Conservation (phyloP, 1,284 basidiomycete species). For the Abortiporus biennis region DNA sequence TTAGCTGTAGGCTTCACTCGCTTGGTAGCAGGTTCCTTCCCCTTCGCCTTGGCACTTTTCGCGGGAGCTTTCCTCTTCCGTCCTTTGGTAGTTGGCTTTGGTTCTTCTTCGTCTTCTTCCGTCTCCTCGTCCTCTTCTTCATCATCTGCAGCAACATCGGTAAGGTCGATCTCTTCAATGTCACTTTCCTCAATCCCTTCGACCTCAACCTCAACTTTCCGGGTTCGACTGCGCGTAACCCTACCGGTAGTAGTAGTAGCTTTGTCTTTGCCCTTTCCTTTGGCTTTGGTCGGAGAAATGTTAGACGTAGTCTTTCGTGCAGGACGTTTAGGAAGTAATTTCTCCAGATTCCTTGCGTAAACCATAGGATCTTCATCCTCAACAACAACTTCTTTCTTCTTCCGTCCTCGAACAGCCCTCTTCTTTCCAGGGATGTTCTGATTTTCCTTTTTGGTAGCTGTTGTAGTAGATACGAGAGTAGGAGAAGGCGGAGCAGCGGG, state of each 20-base stretch:
- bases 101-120: constrained; percentile 12
- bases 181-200: constrained; percentile 3
- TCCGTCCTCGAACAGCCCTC: too few relatives aligned
- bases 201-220: neutral
- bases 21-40: neutral
- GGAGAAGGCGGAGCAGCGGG: neutral
- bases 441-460: neutral
- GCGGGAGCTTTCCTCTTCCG: constrained; percentile 1
- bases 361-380: neutral
- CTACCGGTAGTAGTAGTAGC: neutral
- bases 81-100: too few relatives aligned
- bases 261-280: neutral
- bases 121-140: constrained; percentile 5
- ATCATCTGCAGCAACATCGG: constrained; percentile 10
- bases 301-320: neutral
- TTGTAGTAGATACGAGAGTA: neutral
- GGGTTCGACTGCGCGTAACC: neutral
- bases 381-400: neutral
- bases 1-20: neutral
- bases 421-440: too few relatives aligned
- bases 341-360: neutral
- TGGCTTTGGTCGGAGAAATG: neutral
- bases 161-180: too few relatives aligned
- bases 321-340: neutral
- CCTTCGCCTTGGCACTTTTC: constrained; percentile 5